Percentiles rank a stretch among this genome's conserved stretches.
Evolutionary conservation across 164 flowering plant species (phyloP).

Genomic region (Annona squamosa): DNA sequence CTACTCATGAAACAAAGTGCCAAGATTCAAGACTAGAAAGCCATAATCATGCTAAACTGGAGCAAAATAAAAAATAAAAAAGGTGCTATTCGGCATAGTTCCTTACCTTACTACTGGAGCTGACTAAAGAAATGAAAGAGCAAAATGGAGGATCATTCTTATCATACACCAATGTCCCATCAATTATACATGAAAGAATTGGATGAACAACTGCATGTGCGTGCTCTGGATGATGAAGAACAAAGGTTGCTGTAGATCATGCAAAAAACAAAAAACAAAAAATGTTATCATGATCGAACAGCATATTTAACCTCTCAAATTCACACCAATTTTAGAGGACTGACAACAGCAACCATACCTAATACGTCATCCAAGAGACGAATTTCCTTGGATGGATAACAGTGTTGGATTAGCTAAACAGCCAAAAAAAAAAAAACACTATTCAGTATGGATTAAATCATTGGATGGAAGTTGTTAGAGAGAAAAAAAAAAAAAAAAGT

Average conservation of each 20-base stretch:
- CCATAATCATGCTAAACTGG: not conserved
- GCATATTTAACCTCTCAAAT: too few relatives aligned
- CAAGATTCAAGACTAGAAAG: too few relatives aligned
- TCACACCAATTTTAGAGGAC: not conserved
- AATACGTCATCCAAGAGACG: conserved; percentile 89
- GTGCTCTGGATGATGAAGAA: conserved; percentile 98
- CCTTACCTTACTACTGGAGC: conserved; percentile 78
- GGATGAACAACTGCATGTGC: conserved; percentile 95
- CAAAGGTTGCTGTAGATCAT: conserved; percentile 73
- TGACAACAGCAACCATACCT: conserved; percentile 37
- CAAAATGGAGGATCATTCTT: conserved; percentile 70
- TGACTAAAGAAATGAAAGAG: conserved; percentile 83
- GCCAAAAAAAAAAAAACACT: not conserved
- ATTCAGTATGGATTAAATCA: not conserved
- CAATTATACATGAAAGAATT: conserved; percentile 81
- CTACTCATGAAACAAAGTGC: not conserved
- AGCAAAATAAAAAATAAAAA: too few relatives aligned
- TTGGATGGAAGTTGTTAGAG: not conserved
- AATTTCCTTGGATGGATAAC: conserved; percentile 66
- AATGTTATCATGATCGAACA: too few relatives aligned
- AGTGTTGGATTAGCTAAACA: conserved; percentile 66
- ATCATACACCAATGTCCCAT: conserved; percentile 75
- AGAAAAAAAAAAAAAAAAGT: too few relatives aligned
- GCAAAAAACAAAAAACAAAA: not conserved
- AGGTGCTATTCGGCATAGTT: not conserved